These are phyloP conservation scores for Mucor racemosus DNA, from an alignment of 371 early-diverging fungal species.

Conservation along the genomic window DNA sequence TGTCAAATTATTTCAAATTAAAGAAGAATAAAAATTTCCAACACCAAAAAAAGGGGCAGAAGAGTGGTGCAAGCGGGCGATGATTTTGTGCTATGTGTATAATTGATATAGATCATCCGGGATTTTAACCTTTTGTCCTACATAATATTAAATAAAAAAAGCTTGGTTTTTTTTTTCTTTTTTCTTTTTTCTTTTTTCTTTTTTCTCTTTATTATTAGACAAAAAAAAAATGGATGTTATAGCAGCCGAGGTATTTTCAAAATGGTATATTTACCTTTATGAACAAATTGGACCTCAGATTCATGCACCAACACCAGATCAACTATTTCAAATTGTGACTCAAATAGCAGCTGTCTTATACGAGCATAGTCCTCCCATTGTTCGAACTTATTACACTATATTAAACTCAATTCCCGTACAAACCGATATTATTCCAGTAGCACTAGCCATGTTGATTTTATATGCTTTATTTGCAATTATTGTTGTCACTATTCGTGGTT, in stretches of 20 bases:
- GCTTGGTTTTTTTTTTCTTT: not conserved
- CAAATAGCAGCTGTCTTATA: constrained; percentile 11
- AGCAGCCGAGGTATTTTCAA: constrained; percentile 34
- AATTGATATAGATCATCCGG: not conserved
- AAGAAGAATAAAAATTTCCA: constrained; percentile 28
- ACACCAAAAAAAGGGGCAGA: not conserved
- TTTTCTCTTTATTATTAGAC: not conserved
- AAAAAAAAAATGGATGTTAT: constrained; percentile 22
- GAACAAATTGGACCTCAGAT: constrained; percentile 31
- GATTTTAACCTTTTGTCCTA: constrained; percentile 5
- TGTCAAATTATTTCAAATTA: constrained; percentile 65
- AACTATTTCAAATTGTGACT: constrained; percentile 20
- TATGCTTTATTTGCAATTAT: constrained; percentile 40
- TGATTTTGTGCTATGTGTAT: not conserved
- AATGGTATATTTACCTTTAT: constrained; percentile 37
- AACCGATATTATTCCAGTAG: constrained; percentile 39
- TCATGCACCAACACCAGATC: constrained; percentile 32
- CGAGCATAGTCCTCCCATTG: constrained; percentile 30
- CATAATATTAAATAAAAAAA: not conserved
- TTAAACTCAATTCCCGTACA: constrained; percentile 36
- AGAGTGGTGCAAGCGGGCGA: not conserved
- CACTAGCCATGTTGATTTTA: constrained; percentile 34
- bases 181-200: not conserved
- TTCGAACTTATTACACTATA: constrained; percentile 31
- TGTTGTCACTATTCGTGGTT: constrained; percentile 28